Base-by-base conservation (phyloP, 345 rosid species). In the Syzygium grande region DNA sequence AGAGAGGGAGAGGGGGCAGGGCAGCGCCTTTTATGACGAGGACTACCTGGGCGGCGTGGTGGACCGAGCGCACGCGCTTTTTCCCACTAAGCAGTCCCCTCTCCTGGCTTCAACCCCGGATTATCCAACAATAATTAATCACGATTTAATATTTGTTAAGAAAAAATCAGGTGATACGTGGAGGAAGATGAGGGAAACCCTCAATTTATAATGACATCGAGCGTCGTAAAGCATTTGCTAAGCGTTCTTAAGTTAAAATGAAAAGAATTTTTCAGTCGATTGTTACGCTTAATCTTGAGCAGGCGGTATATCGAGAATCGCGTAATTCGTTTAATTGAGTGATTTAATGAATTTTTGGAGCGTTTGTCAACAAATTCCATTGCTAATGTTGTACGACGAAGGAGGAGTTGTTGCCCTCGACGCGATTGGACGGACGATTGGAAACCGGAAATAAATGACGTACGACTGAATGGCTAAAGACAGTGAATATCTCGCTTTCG, bases 221-320 rank as follows among this genome's bases (percentile, higher is more conserved):
- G 30, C 4, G 9, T 27, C 30, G 2, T 2, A 3, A 59, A 11
- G 7, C 30, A 59, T 0, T 59, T 59, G 12, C 15, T 27, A 5
- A 2, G 11, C 0, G 3, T 29, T 17, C 34, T 29, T 7, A 29
- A 29, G 10, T 63, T 0, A 4, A 6, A 1, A 59, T 25, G 13
- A 59, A 7, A 14, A 14, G 2, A 19, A 29, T 6, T 3, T 14
- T 8, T 63, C 6, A 10, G 14, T 3, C 38, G 8, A 2, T 1
- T 23, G 13, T 56, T 23, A 56, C 13, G n/a, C 61, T 22, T 56
- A n/a, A 0, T 0, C 63, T 56, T 23, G 16, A 59, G 15, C 27
- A 59, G 65, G 7, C 12, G 15, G 7, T 3, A 27, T 27, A 5
- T 14, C 11, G 27, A 59, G 0, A 5, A 59, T 59, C 3, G 1